Conservation (phyloP, 1,139 yeast species). For the Blastobotrys malaysiensis region DNA sequence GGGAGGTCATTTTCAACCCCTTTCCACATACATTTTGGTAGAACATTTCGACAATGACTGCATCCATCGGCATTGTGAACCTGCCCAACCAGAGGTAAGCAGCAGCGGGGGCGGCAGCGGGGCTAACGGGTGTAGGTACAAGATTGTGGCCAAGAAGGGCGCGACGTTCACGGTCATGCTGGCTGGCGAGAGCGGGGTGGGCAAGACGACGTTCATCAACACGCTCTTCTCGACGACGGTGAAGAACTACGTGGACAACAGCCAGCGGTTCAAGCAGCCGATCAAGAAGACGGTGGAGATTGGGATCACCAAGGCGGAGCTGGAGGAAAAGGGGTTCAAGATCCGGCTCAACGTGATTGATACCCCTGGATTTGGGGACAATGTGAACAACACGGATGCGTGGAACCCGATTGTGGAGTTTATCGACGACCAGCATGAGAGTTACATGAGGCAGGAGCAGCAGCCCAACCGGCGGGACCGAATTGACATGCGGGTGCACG, state of each 20-base stretch:
- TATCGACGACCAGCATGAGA: conserved; percentile 94
- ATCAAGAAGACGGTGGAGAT: conserved; percentile 87
- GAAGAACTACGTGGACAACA: conserved; percentile 59
- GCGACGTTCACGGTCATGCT: conserved; percentile 90
- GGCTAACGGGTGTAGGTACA: conserved; percentile 49
- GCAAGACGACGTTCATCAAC: conserved; percentile 84
- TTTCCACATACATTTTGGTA: background rate
- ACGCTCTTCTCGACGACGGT: conserved; percentile 64
- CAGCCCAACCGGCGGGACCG: conserved; percentile 68
- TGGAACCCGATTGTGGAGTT: conserved; percentile 95
- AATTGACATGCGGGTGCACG: conserved; percentile 84
- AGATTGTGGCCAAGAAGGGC: conserved; percentile 82
- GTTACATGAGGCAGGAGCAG: conserved; percentile 92
- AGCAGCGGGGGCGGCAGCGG: conserved; percentile 4
- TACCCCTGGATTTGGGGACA: conserved; percentile 98
- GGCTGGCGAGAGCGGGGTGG: conserved; percentile 93
- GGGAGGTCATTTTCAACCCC: background rate
- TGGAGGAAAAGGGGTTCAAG: conserved; percentile 88
- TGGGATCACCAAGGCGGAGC: conserved; percentile 80
- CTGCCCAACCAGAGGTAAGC: conserved; percentile 86
- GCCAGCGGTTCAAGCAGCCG: conserved; percentile 63
- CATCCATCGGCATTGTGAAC: conserved; percentile 69
- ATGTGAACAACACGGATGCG: conserved; percentile 84
- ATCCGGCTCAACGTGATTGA: conserved; percentile 84
- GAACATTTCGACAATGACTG: conserved; percentile 14